Conservation (phyloP, 2,329 filamentous ascomycete species). For the Ophiostoma ulmi region DNA sequence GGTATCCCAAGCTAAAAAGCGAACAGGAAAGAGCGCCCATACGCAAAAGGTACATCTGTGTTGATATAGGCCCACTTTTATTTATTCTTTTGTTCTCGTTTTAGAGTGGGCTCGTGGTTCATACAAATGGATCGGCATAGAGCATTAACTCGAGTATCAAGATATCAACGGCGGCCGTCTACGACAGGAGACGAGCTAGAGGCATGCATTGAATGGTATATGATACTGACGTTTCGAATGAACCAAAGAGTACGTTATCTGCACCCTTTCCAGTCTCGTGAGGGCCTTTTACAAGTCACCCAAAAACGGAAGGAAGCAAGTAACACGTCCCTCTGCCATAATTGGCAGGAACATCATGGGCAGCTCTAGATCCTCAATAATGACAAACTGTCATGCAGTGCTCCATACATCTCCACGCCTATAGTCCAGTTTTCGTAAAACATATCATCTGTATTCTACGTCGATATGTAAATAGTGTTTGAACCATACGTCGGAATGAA, state of each 20-base stretch:
- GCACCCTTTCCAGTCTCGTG: neutral
- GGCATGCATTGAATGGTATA: neutral
- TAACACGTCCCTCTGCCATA: neutral
- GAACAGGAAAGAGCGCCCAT: neutral
- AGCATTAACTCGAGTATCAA: neutral
- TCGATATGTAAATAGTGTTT: neutral
- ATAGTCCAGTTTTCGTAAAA: neutral
- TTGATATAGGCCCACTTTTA: neutral
- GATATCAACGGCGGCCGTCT: neutral
- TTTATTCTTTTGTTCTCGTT: slow-evolving; percentile 9
- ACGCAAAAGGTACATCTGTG: neutral
- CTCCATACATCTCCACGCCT: slow-evolving; percentile 1
- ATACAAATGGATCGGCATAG: neutral
- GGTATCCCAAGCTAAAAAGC: slow-evolving; percentile 6
- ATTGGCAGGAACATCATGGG: neutral
- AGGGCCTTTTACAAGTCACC: neutral
- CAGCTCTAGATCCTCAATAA: neutral
- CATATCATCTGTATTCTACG: neutral
- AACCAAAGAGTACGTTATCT: neutral
- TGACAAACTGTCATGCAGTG: slow-evolving; percentile 3
- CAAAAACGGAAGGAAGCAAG: neutral
- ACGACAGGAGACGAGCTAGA: neutral
- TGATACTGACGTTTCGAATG: neutral
- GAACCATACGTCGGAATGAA: neutral
- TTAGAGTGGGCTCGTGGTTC: neutral